phyloP scores from a whole-genome alignment of 495 filamentous ascomycete genomes.

The Massariosphaeria phaeospora region DNA sequence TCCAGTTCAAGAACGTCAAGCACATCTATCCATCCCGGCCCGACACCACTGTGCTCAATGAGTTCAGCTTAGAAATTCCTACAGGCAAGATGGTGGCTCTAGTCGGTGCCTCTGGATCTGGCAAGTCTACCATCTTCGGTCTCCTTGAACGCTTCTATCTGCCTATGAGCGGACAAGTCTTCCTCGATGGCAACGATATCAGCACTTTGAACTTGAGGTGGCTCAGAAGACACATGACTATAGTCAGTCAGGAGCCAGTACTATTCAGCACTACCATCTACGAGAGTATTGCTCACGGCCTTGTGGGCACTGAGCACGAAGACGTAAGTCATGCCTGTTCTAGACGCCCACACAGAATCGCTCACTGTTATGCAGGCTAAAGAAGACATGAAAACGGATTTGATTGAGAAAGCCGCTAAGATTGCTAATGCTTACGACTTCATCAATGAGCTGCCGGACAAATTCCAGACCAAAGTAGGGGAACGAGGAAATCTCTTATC shows the following conservation, averaged over 20 bases:
- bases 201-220: conserved; percentile 78
- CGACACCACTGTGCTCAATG: conserved; percentile 79
- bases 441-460: conserved; percentile 73
- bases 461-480: conserved; percentile 90
- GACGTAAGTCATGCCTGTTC: conserved; percentile 42
- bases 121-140: conserved; percentile 90
- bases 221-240: conserved; percentile 83
- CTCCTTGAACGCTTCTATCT: conserved; percentile 91
- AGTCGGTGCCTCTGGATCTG: conserved; percentile 80
- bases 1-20: conserved; percentile 79
- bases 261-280: conserved; percentile 83
- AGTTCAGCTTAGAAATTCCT: conserved; percentile 70
- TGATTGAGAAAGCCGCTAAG: conserved; percentile 73
- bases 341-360: neutral
- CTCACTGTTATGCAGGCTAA: conserved; percentile 10
- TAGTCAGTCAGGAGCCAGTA: conserved; percentile 83
- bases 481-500: conserved; percentile 89
- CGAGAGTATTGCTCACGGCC: conserved; percentile 78
- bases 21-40: conserved; percentile 92
- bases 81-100: conserved; percentile 85
- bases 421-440: conserved; percentile 95
- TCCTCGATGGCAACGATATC: conserved; percentile 80
- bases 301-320: conserved; percentile 78
- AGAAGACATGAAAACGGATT: conserved; percentile 39
- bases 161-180: conserved; percentile 52